Base-by-base conservation (phyloP, 129 eudicot species). In the Artemisia argyi region DNA sequence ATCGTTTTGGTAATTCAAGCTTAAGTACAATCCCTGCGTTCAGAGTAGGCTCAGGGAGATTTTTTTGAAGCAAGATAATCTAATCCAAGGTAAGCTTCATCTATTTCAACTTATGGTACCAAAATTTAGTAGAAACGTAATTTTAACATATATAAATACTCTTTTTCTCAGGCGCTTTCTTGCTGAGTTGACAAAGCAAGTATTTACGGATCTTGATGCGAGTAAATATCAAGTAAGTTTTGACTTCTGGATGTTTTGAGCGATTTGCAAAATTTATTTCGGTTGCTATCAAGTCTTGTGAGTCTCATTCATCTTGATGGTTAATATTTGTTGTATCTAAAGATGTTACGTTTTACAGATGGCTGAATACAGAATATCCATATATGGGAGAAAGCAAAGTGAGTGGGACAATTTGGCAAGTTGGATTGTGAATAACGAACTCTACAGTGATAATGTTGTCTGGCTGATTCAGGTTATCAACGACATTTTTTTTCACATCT, bases 341-440 rank as follows among this genome's bases (percentile, higher is more conserved):
- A 22, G 0, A 22, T 22, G 24, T 22, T 22, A 22, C 24, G 24
- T 22, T 22, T 22, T 22, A 22, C 24, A 22, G 24, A 22, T 22
- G 24, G 24, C 24, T 22, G 24, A 22, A 22, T 22, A 22, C 24
- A 22, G 24, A 22, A 22, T 22, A 22, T 22, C 24, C 24, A 22
- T 22, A 22, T 22, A 22, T 22, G 24, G 24, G 24, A 22, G 24
- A 22, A 22, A 22, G 24, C 24, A 22, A 22, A 22, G 99, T 50
- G 99, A 94, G 81, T 94, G 99, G 99, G 99, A 94, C 79, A 93
- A 90, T 81, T 78, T 94, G 76, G 99, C 97, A 14, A 94, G 99
- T 76, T 94, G 99, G 99, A 84, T 94, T 50, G 96, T 94, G 57
- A 94, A 94, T 74, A 94, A 94, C 50, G 92, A 85, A 53, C 80